Base-by-base conservation (phyloP, 768 basidiomycete genomes). In the Kwoniella shandongensis region DNA sequence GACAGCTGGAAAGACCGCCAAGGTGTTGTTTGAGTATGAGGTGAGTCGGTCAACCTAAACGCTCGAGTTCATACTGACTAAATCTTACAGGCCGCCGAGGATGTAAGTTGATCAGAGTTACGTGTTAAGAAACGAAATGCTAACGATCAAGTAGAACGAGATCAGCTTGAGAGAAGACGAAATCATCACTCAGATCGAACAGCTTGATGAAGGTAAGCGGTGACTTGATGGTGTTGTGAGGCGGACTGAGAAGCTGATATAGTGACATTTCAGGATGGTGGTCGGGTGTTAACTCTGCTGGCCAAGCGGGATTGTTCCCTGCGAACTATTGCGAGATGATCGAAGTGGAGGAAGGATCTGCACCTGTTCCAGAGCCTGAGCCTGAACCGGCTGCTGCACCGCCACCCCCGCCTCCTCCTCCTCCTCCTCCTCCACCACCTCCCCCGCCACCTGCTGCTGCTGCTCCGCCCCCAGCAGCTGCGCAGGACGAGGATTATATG, bases 251-350 rank as follows among this genome's bases (percentile, higher is more conserved):
- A 10, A 22, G 38, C 61, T 60, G 47, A 60, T 11, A 32, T 44
- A 44, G 23, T 30, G 18, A 51, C 26, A 41, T 29, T 26, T 2
- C 59, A 74, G 81, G 89, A 5, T 98, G 93, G 93, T 96, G 92
- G 93, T 83, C 80, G 56, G 93, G 90, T 20, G 79, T 84, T 46
- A 86, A 85, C 27, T 77, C 80, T 39, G 82, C 80, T 22, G 91
- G 90, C 3, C 86, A 87, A 79, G 80, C 77, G 5, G 93, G 92
- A 7, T 75, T 93, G 29, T 96, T 94, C 84, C 92, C 91, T 57
- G 88, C 91, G 6, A 92, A 91, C 72, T 96, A 94, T 66, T 91
- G 93, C 38, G 88, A 92, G 65, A 64, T 89, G 32, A 73, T 90
- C 13, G 85, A 86, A 60, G 66, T 45, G 18, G 68, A 58, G 5